Conservation (phyloP, 176 grass and related monocot species). For the Hyparrhenia diplandra region DNA sequence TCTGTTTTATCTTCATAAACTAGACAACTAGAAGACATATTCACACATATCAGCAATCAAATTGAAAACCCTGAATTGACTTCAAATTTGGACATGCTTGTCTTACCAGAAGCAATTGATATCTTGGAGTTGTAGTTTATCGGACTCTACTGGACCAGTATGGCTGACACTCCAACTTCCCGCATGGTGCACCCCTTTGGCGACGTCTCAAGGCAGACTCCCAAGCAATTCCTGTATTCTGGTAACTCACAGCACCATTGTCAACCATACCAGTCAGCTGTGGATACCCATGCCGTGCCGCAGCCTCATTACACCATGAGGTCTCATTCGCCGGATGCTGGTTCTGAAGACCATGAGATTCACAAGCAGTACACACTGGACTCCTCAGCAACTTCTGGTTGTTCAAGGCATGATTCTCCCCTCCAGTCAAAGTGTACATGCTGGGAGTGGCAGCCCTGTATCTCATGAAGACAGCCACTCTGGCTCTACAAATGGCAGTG, state of each 20-base stretch:
- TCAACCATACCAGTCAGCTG: constrained; percentile 9
- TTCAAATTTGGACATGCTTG: background rate
- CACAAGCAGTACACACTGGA: constrained; percentile 46
- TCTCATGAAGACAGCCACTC: constrained; percentile 51
- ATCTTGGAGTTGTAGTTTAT: constrained; percentile 7
- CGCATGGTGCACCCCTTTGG: constrained; percentile 39
- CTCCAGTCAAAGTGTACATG: constrained; percentile 35
- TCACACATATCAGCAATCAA: background rate
- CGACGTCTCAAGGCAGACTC: constrained; percentile 28
- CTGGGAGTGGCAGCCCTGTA: constrained; percentile 43
- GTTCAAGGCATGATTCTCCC: constrained; percentile 40
- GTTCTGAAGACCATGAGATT: constrained; percentile 21
- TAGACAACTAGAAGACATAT: background rate
- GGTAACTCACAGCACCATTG: constrained; percentile 13
- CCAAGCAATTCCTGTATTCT: constrained; percentile 29
- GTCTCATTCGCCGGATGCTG: constrained; percentile 32
- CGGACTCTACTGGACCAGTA: background rate
- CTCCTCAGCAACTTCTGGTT: constrained; percentile 42
- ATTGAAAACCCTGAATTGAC: background rate
- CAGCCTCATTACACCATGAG: constrained; percentile 17
- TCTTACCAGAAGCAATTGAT: constrained; percentile 1
- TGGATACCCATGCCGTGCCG: background rate
- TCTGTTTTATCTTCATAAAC: constrained; percentile 10
- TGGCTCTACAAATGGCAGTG: constrained; percentile 26
- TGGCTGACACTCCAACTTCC: constrained; percentile 45